Evolutionary conservation across 1,284 basidiomycete species (phyloP), one percentile per base, ranked within the genome.

Genomic region (Gymnopus androsaceus): DNA sequence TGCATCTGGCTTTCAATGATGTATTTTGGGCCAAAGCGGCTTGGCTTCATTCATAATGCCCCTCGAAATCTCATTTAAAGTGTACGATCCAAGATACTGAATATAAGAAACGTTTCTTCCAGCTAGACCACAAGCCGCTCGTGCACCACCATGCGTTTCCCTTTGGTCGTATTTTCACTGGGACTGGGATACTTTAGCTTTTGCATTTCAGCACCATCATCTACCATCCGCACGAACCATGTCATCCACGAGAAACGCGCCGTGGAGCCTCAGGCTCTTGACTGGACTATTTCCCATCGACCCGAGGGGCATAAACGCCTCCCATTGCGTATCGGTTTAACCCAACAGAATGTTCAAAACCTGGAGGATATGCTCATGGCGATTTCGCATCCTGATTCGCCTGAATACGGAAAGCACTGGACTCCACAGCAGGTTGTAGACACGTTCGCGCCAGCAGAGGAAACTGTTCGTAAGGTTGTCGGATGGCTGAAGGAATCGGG

Each of bases 271-370:
- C n/a, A n/a, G n/a, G n/a, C n/a, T 11, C 27, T 64, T 21, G 72
- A 69, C 50, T 77, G 75, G 73, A 44, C 57, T 2, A 64, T 64
- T 28, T 57, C 66, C 51, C 70, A 71, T 19, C 69, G 74, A 15
- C 69, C 75, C 4, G 68, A 71, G 17, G 48, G 68, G 7, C 48
- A 67, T 59, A 60, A 63, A 36, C 41, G 72, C 31, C 66, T 79
- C 28, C 76, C 76, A 19, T 66, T 82, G 60, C 73, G 76, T 41
- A 72, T 82, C 45, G 80, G 76, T 4, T 71, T 82, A 15, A 68
- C 65, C 3, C 79, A 82, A 63, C 69, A 67, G 41, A 81, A 81
- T 61, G 59, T 81, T 31, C 65, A 77, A 46, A 66, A 67, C 12
- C 59, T 81, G 17, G 74, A 79, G 54, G 73, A 75, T 15, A 63